phyloP scores from a whole-genome alignment of 2,329 filamentous ascomycete species.

The Xenoacremonium recifei region DNA sequence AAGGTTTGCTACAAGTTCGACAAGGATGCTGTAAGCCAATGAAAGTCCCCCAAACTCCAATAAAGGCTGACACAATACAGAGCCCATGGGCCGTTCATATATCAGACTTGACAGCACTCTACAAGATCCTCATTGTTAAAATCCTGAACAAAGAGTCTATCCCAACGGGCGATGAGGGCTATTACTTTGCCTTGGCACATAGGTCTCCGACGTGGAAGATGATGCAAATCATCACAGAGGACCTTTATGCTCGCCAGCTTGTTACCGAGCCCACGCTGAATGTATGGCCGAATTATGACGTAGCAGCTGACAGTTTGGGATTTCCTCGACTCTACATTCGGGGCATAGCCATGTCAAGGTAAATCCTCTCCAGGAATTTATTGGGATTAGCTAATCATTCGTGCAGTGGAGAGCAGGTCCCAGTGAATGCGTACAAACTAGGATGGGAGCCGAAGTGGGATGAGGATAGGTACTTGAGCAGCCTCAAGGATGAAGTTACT shows the following conservation, averaged over 20 bases:
- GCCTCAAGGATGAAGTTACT: conserved; percentile 25
- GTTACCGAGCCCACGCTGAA: conserved; percentile 20
- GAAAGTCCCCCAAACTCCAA: neutral
- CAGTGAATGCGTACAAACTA: conserved; percentile 18
- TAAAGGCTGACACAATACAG: conserved; percentile 14
- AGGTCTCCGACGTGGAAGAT: conserved; percentile 27
- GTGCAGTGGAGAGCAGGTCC: conserved; percentile 13
- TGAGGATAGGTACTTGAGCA: conserved; percentile 20
- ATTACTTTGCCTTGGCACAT: conserved; percentile 33
- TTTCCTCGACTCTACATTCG: conserved; percentile 27
- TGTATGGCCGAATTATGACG: conserved; percentile 30
- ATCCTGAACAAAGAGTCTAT: conserved; percentile 26
- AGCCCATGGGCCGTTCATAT: conserved; percentile 26
- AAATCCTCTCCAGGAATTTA: conserved; percentile 4
- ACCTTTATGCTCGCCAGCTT: conserved; percentile 28
- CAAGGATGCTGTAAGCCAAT: conserved; percentile 26
- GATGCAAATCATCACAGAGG: conserved; percentile 24
- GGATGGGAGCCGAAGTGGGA: conserved; percentile 30
- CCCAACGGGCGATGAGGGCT: conserved; percentile 29
- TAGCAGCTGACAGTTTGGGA: conserved; percentile 28
- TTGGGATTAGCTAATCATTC: neutral
- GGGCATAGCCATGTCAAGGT: conserved; percentile 26
- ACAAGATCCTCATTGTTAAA: conserved; percentile 25
- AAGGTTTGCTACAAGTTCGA: conserved; percentile 33
- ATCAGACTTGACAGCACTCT: conserved; percentile 30